phyloP scores from a whole-genome alignment of 2,329 filamentous ascomycete species.

The Scedosporium apiospermum region DNA sequence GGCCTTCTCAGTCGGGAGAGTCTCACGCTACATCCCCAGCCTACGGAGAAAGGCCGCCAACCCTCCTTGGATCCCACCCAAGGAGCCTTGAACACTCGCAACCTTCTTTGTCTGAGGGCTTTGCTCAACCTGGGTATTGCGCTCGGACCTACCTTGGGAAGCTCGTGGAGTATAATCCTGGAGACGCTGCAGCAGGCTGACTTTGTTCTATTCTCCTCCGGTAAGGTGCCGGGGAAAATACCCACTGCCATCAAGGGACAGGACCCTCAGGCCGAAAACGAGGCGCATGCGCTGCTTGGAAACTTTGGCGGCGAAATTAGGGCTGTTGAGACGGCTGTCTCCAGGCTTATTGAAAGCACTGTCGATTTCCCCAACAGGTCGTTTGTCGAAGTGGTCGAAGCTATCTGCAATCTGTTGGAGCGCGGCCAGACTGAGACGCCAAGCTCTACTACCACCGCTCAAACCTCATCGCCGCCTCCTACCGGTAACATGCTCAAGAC shows the following conservation, averaged over 20 bases:
- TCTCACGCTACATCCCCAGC: conserved; percentile 46
- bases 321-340: conserved; percentile 80
- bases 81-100: conserved; percentile 69
- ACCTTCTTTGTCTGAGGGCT: conserved; percentile 81
- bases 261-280: conserved; percentile 41
- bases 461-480: conserved; percentile 10
- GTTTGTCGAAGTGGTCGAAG: conserved; percentile 67
- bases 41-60: conserved; percentile 50
- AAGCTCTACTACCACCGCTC: neutral
- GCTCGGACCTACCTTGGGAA: conserved; percentile 74
- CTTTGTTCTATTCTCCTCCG: conserved; percentile 64
- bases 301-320: conserved; percentile 75
- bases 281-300: conserved; percentile 40
- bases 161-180: conserved; percentile 83
- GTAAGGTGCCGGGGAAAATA: conserved; percentile 43
- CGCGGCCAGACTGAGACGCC: conserved; percentile 16
- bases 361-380: conserved; percentile 77
- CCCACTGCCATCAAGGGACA: conserved; percentile 34
- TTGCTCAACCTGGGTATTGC: conserved; percentile 94
- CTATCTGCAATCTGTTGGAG: conserved; percentile 63
- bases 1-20: conserved; percentile 67
- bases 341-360: conserved; percentile 83
- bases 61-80: conserved; percentile 44
- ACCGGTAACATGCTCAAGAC: conserved; percentile 23
- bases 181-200: conserved; percentile 91